A percentile compares a stretch with the other conserved stretches of the same genome.
Evolutionary conservation across 2,329 filamentous ascomycete species (phyloP).

Genomic region (Coniochaeta hoffmannii): DNA sequence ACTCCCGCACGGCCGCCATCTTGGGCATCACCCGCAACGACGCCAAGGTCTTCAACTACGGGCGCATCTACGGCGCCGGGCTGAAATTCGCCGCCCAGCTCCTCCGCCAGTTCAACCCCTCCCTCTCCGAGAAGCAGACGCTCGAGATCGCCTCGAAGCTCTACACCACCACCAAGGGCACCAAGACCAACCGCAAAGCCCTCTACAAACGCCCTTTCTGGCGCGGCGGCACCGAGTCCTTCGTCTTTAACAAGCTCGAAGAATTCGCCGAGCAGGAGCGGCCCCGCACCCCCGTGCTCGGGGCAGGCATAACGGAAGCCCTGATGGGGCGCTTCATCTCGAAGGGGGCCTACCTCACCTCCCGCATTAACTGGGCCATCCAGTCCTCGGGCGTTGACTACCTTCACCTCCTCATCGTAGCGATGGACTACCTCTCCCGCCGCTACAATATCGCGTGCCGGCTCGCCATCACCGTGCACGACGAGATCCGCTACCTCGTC

Average conservation of each 20-base stretch:
- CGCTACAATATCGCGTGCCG: slow-evolving; percentile 81
- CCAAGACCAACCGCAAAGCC: slow-evolving; percentile 68
- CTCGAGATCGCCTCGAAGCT: slow-evolving; percentile 67
- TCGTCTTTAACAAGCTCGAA: slow-evolving; percentile 97
- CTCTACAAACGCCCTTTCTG: slow-evolving; percentile 76
- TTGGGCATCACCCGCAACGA: slow-evolving; percentile 90
- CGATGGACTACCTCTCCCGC: slow-evolving; percentile 88
- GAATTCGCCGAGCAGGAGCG: slow-evolving; percentile 94
- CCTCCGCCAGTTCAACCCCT: slow-evolving; percentile 87
- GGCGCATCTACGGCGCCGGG: slow-evolving; percentile 96
- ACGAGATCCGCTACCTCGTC: slow-evolving; percentile 93
- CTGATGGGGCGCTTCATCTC: slow-evolving; percentile 81
- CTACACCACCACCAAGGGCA: slow-evolving; percentile 85
- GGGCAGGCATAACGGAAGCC: slow-evolving; percentile 92
- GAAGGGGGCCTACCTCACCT: slow-evolving; percentile 89
- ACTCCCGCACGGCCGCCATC: slow-evolving; percentile 88
- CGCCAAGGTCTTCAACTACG: slow-evolving; percentile 98
- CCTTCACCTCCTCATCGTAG: slow-evolving; percentile 83
- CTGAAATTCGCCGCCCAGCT: slow-evolving; percentile 87
- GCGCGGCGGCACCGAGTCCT: slow-evolving; percentile 92
- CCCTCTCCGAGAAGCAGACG: slow-evolving; percentile 72
- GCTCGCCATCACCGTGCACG: slow-evolving; percentile 88
- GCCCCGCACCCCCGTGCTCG: slow-evolving; percentile 84
- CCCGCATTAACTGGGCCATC: slow-evolving; percentile 97
- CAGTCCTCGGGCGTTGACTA: slow-evolving; percentile 97